Evolutionary conservation across 2,329 filamentous ascomycete genomes (phyloP), one percentile per base, ranked within the genome.

Genomic region (Orbilia quercus): DNA sequence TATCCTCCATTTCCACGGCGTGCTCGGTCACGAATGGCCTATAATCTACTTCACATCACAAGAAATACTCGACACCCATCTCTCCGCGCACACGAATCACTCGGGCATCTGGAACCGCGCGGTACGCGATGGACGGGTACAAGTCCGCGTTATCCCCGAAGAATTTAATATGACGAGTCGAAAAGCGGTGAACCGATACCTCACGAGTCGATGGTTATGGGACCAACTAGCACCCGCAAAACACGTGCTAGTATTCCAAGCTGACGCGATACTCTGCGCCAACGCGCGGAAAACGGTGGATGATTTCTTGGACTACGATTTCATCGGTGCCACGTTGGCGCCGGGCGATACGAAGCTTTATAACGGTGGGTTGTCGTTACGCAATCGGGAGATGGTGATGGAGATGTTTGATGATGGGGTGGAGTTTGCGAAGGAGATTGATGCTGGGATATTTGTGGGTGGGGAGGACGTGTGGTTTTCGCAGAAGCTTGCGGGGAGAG

Each of bases 11-110:
- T 82, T 81, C 74, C 76, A 78, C 40, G 77, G 77, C 44, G 79
- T 82, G 7, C 80, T 84, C 4, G 83, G 82, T 0, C 81, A 82
- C 7, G 74, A 75, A 9, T 84, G 82, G 82, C 82, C 82, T 2
- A 80, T 84, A 40, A 78, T 83, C 18, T 80, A 83, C 40, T 82
- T 81, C 74, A 84, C 83, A 0, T 78, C 80, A 1, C 75, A 78
- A 16, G 76, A 77, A 59, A 78, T 72, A 5, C 77, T 76, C 62
- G 38, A 75, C 1, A 23, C 45, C 34, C 36, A 64, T 47, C 23
- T 54, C 20, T 53, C 76, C 16, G 75, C 75, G 2, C 42, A 57
- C 12, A 80, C 80, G 1, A 78, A 80, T 0, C 75, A 81, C 9
- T 59, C 51, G 20, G 60, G 31, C 0, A 28, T 72, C 25, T 80